Conservation (phyloP, 106 monocot species). For the Platanthera guangdongensis region DNA sequence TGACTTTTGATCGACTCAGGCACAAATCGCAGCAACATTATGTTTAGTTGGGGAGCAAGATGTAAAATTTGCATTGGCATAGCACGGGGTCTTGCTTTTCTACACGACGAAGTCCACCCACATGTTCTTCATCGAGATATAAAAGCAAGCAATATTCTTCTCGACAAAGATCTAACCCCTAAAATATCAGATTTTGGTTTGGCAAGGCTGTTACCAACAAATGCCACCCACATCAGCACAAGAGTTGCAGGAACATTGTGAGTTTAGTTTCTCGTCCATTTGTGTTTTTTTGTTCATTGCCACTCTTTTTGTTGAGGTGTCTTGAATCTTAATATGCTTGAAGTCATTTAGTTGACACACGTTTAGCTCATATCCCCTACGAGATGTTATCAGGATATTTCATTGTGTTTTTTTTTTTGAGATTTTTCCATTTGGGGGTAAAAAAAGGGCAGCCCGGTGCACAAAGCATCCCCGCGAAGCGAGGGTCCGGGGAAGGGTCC, state of each 20-base stretch:
- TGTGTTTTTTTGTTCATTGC: background rate
- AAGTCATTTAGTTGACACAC: no score
- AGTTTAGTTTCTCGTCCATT: constrained; percentile 9
- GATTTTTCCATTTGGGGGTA: no score
- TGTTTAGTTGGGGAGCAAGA: constrained; percentile 50
- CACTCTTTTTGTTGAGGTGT: background rate
- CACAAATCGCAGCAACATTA: constrained; percentile 24
- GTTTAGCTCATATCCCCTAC: no score
- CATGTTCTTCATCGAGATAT: constrained; percentile 60
- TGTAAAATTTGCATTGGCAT: constrained; percentile 49
- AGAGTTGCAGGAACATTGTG: constrained; percentile 73
- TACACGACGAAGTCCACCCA: constrained; percentile 48
- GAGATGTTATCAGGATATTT: no score
- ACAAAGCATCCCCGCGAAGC: no score
- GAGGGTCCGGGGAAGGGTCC: no score
- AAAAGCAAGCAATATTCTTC: constrained; percentile 68
- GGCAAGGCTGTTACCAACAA: constrained; percentile 57
- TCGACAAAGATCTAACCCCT: constrained; percentile 49
- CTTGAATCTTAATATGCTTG: no score
- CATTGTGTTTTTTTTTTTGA: no score
- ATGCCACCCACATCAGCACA: constrained; percentile 62
- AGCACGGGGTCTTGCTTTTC: constrained; percentile 60
- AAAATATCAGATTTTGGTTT: constrained; percentile 78
- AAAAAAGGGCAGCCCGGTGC: no score
- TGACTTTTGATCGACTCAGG: constrained; percentile 19